Percentiles rank a stretch among this genome's conserved stretches.
Evolutionary conservation across 2,329 filamentous ascomycete species (phyloP).

Genomic region (Ophiostoma perfectum): DNA sequence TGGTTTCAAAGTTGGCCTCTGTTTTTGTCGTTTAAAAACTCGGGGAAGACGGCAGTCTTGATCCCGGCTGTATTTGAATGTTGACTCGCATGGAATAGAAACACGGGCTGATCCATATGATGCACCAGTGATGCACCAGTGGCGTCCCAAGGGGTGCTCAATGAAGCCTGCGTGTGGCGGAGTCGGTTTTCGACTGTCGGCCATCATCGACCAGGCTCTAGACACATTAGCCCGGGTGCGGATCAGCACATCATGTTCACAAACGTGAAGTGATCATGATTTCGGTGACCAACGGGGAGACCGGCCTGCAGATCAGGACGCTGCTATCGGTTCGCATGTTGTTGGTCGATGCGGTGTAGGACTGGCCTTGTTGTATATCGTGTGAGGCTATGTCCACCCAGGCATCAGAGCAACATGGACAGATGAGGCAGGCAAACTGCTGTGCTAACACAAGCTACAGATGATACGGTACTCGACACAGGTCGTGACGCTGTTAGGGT

Average conservation of each 20-base stretch:
- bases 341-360: neutral
- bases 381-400: neutral
- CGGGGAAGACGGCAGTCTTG: neutral
- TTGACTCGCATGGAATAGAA: neutral
- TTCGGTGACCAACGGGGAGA: neutral
- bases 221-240: neutral
- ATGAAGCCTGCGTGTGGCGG: neutral
- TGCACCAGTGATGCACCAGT: neutral
- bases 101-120: neutral
- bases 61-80: neutral
- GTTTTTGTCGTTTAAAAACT: neutral
- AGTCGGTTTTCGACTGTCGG: neutral
- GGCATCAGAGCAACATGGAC: neutral
- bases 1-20: slow-evolving; percentile 2
- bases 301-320: neutral
- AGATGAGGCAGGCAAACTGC: neutral
- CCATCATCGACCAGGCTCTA: neutral
- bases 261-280: neutral
- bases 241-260: neutral
- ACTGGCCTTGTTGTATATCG: neutral
- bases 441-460: neutral
- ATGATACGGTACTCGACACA: neutral
- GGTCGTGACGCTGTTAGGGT: neutral
- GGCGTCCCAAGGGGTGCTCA: neutral
- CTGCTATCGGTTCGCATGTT: neutral